Evolutionary conservation across 2,329 filamentous ascomycete species (phyloP), one percentile per base, ranked within the genome.

Genomic region (Penicillium nordicum): DNA sequence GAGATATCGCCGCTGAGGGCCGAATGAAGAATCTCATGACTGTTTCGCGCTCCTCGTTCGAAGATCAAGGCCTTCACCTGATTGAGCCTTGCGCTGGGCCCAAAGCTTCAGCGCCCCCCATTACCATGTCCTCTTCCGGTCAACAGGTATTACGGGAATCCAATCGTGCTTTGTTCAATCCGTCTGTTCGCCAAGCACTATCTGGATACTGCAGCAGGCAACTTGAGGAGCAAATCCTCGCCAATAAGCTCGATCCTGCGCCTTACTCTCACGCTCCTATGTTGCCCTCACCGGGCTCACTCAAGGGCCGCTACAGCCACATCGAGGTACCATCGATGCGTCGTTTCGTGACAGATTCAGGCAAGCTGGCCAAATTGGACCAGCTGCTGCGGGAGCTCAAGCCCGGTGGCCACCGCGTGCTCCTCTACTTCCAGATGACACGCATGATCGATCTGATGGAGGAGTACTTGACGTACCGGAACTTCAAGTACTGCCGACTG

Each of bases 351-450:
- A 97, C 93, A 1, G 94, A 97, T 75, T 96, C 92, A 51, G 94
- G 94, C 70, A 99, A 99, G 78, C 84, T 99, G 58, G 92, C 92
- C 45, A 91, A 92, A 70, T 81, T 99, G 49, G 94, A 99, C 72
- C 82, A 90, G 63, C 81, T 99, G 18, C 82, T 99, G 14, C 89
- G 89, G 72, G 84, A 92, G 73, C 86, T 99, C 68, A 99, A 97
- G 82, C 88, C 91, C 60, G 90, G 89, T 61, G 89, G 89, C 36
- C 94, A 99, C 67, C 92, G 94, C 69, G 94, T 99, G 23, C 81
- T 99, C 52, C 80, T 99, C 21, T 99, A 99, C 82, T 99, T 99
- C 89, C 94, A 99, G 80, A 99, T 99, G 94, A 99, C 94, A 4
- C 89, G 90, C 70, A 99, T 99, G 94, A 97, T 99, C 70, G 93